These are phyloP conservation scores for Hippophae rhamnoides DNA, from an alignment of 306 rosid genomes.

Conservation along the genomic window DNA sequence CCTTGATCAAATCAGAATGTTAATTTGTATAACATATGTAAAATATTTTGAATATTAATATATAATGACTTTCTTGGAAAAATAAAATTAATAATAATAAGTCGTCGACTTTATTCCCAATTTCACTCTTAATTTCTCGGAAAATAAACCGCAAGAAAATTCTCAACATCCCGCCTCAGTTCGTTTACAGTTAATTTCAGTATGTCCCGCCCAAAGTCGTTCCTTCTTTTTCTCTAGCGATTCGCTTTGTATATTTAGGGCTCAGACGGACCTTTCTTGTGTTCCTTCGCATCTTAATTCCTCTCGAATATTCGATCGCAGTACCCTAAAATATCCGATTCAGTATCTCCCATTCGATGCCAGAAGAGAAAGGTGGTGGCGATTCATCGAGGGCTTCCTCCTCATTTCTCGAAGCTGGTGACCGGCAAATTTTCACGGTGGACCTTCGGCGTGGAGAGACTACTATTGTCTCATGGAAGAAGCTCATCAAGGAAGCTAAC, in stretches of 20 bases:
- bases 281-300: slow-evolving; percentile 23
- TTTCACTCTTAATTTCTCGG: slow-evolving; percentile 25
- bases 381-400: slow-evolving; percentile 50
- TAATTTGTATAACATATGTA: too few relatives aligned
- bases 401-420: slow-evolving; percentile 63
- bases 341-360: slow-evolving; percentile 12
- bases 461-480: slow-evolving; percentile 97
- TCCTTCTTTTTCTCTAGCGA: too few relatives aligned
- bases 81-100: too few relatives aligned
- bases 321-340: slow-evolving; percentile 1
- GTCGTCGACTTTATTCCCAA: background rate
- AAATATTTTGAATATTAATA: too few relatives aligned
- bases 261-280: background rate
- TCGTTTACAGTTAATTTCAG: slow-evolving; percentile 25
- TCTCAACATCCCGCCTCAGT: slow-evolving; percentile 9
- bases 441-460: slow-evolving; percentile 98
- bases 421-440: slow-evolving; percentile 80
- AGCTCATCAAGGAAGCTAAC: slow-evolving; percentile 70
- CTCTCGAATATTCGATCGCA: slow-evolving; percentile 23
- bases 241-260: too few relatives aligned
- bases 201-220: slow-evolving; percentile 14
- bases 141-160: slow-evolving; percentile 30
- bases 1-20: too few relatives aligned
- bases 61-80: too few relatives aligned
- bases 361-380: slow-evolving; percentile 49